A percentile compares a stretch with the other conserved stretches of the same genome.
Conservation (phyloP, 2,329 filamentous ascomycete genomes). For the Fusarium pilosicola region DNA sequence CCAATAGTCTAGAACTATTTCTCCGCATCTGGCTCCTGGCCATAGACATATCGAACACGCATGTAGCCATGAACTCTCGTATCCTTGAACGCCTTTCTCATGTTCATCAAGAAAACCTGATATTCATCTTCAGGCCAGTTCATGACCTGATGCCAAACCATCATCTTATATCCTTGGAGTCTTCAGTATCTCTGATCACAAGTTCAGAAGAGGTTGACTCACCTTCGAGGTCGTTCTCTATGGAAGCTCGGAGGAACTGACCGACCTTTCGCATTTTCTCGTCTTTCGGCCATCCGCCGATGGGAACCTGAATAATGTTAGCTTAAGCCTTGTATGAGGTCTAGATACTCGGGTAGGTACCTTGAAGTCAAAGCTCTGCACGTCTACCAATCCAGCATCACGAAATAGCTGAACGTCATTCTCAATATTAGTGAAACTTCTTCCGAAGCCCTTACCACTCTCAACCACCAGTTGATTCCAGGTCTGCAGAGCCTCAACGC, state of each 20-base stretch:
- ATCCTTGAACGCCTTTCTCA: conserved; percentile 9
- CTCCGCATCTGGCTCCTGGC: neutral
- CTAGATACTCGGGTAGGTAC: neutral
- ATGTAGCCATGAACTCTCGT: conserved; percentile 12
- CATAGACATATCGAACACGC: conserved; percentile 15
- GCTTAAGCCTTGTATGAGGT: neutral
- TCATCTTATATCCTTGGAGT: conserved; percentile 7
- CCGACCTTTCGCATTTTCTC: conserved; percentile 3
- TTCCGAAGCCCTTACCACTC: neutral
- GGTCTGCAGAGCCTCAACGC: neutral
- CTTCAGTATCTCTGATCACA: fast-evolving
- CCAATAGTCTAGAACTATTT: neutral
- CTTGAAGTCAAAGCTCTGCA: conserved; percentile 7
- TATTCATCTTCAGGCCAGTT: conserved; percentile 12
- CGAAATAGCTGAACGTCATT: neutral
- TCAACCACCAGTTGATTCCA: neutral
- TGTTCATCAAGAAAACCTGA: conserved; percentile 4
- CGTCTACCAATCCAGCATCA: neutral
- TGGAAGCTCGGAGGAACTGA: conserved; percentile 1
- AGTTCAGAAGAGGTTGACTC: fast-evolving
- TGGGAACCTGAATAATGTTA: neutral
- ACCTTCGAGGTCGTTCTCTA: conserved; percentile 23
- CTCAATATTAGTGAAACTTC: neutral
- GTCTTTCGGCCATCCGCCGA: conserved; percentile 15
- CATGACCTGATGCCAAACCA: conserved; percentile 12